Conservation (phyloP, 495 filamentous ascomycete species). For the Aspergillus baeticus region DNA sequence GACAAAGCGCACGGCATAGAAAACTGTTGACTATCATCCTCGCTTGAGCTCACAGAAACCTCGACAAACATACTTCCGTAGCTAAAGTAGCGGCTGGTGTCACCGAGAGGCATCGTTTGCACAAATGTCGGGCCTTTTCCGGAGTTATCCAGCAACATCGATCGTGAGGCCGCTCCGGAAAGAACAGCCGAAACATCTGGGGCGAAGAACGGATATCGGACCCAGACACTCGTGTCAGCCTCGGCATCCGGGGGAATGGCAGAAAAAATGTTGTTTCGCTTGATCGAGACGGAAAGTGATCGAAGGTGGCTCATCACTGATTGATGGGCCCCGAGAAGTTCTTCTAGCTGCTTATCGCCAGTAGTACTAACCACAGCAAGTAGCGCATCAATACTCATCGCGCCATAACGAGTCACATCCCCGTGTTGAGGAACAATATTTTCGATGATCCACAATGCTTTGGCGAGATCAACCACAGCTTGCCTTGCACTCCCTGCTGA, state of each 20-base stretch:
- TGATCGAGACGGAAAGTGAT: constrained; percentile 77
- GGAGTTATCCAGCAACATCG: constrained; percentile 39
- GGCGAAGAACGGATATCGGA: constrained; percentile 67
- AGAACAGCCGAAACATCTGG: constrained; percentile 65
- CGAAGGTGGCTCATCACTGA: constrained; percentile 60
- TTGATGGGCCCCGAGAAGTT: constrained; percentile 53
- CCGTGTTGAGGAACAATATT: constrained; percentile 57
- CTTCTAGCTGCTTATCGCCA: constrained; percentile 46
- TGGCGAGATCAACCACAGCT: constrained; percentile 76
- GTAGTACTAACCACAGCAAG: constrained; percentile 43
- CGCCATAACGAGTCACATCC: constrained; percentile 49
- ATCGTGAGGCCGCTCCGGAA: constrained; percentile 56
- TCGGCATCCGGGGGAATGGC: constrained; percentile 32
- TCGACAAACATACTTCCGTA: constrained; percentile 73
- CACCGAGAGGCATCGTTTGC: constrained; percentile 71
- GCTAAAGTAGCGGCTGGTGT: constrained; percentile 66
- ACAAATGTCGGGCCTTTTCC: constrained; percentile 46
- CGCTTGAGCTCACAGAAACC: constrained; percentile 62
- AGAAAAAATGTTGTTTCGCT: constrained; percentile 71
- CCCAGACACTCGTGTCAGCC: constrained; percentile 68
- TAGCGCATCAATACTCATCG: constrained; percentile 43
- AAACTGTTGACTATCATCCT: constrained; percentile 62
- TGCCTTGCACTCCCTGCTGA: constrained; percentile 46
- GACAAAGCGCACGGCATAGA: constrained; percentile 71
- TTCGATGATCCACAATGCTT: constrained; percentile 76